phyloP scores from a whole-genome alignment of 192 early-diverging fungal species.

The Diversispora epigaea region DNA sequence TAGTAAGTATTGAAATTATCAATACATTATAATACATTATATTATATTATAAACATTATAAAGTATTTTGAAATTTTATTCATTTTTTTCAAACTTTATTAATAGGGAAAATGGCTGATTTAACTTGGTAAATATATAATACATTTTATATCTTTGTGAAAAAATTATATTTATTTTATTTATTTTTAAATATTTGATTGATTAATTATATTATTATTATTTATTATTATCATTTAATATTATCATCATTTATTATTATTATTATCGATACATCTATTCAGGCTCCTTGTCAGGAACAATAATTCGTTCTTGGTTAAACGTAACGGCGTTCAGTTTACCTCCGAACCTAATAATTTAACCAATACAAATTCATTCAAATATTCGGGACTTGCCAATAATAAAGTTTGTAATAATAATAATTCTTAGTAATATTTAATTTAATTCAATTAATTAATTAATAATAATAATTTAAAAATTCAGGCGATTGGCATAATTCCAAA shows the following conservation, averaged over 20 bases:
- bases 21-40: no score
- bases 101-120: no score
- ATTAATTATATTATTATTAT: no score
- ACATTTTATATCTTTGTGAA: no score
- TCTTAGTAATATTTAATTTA: background rate
- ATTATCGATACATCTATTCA: background rate
- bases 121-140: no score
- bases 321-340: slow-evolving; percentile 67
- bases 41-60: no score
- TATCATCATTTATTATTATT: no score
- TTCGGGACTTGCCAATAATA: slow-evolving; percentile 76
- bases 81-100: no score
- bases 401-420: slow-evolving; percentile 44
- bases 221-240: background rate
- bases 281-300: slow-evolving; percentile 72
- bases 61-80: no score
- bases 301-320: slow-evolving; percentile 84
- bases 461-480: slow-evolving; percentile 38
- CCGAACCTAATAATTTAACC: slow-evolving; percentile 73
- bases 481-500: slow-evolving; percentile 51
- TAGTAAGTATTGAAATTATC: no score
- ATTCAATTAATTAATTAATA: background rate
- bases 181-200: no score
- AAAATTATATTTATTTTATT: no score
- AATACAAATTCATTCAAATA: slow-evolving; percentile 83